phyloP scores from a whole-genome alignment of 2,329 filamentous ascomycete species.

The Fusarium begoniae region DNA sequence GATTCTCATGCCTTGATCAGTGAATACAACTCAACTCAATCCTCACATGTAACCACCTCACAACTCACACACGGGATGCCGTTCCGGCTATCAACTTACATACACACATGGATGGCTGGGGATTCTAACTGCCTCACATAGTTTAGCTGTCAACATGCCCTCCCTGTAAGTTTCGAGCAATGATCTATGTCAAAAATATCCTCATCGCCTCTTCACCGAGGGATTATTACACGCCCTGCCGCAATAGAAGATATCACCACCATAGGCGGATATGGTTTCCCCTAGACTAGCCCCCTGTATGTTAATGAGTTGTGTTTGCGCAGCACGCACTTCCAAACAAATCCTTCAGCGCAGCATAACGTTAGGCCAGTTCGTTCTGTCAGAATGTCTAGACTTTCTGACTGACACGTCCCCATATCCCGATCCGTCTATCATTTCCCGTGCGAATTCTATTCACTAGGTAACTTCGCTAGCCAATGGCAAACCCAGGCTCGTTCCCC shows the following conservation, averaged over 20 bases:
- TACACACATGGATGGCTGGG: neutral
- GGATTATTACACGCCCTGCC: constrained; percentile 17
- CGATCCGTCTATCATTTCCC: constrained; percentile 21
- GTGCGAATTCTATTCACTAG: neutral
- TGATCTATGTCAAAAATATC: constrained; percentile 7
- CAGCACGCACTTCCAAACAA: neutral
- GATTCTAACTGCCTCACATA: neutral
- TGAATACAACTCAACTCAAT: neutral
- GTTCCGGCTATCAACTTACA: neutral
- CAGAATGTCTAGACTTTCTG: neutral
- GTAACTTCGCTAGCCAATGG: neutral
- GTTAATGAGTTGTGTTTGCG: neutral
- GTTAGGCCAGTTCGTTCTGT: neutral
- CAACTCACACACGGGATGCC: neutral
- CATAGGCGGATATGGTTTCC: neutral
- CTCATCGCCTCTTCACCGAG: constrained; percentile 1
- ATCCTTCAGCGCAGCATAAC: neutral
- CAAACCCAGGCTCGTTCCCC: constrained; percentile 10
- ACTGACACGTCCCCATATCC: constrained; percentile 3
- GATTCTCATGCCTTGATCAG: constrained; percentile 12
- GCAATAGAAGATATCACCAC: neutral
- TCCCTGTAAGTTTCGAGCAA: neutral
- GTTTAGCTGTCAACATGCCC: neutral
- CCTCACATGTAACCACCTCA: neutral
- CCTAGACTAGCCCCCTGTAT: neutral